Evolutionary conservation across 768 basidiomycete genomes (phyloP).

Genomic region (Melanogaster broomeanus): DNA sequence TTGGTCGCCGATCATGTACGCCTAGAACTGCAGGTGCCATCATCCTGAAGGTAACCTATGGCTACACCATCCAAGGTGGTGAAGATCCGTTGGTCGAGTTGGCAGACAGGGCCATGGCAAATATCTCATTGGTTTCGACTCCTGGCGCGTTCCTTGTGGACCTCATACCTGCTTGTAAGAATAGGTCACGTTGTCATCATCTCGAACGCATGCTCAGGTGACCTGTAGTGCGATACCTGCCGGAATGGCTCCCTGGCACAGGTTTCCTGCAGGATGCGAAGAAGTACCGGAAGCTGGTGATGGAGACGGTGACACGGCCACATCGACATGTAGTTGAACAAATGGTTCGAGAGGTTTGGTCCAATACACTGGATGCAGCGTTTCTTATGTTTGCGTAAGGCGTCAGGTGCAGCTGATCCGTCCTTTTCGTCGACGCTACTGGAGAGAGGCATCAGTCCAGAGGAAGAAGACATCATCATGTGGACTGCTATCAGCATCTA

Average conservation of each 20-base stretch:
- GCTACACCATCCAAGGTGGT: conserved; percentile 36
- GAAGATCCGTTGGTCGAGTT: conserved; percentile 39
- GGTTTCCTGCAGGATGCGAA: conserved; percentile 35
- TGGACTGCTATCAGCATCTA: conserved; percentile 13
- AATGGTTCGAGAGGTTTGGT: conserved; percentile 42
- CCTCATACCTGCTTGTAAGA: conserved; percentile 19
- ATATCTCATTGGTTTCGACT: conserved; percentile 3
- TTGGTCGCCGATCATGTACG: no score
- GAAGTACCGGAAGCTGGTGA: conserved; percentile 25
- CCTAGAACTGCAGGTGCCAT: conserved; percentile 21
- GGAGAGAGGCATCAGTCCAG: conserved; percentile 6
- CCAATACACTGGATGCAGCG: not conserved
- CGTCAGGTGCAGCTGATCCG: conserved; percentile 11
- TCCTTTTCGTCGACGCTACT: conserved; percentile 22
- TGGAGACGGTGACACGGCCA: conserved; percentile 44
- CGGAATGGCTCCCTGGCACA: conserved; percentile 38
- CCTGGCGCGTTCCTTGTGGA: conserved; percentile 24
- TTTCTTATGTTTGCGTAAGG: conserved; percentile 9
- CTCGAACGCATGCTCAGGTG: not conserved
- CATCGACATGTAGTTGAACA: conserved; percentile 45
- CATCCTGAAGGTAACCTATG: conserved; percentile 43
- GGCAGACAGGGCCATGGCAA: conserved; percentile 23
- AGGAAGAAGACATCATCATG: conserved; percentile 22
- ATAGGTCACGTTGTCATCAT: no score
- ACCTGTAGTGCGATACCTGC: conserved; percentile 28